Evolutionary conservation across 495 filamentous ascomycete species (phyloP).

Genomic region (Hyaloscypha hepaticicola): DNA sequence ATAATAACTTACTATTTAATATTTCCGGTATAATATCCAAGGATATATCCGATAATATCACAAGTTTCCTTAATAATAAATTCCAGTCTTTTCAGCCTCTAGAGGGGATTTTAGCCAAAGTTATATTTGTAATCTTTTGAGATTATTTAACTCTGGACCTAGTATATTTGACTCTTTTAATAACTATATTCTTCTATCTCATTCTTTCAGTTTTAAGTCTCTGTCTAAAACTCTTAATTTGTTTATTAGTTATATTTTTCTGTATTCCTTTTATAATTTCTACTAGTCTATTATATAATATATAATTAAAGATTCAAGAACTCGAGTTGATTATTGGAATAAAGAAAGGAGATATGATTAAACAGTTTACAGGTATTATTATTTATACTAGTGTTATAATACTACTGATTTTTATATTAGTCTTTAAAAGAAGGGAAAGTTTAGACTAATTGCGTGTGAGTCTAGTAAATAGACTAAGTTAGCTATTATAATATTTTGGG

Average conservation of each 20-base stretch:
- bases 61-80: slow-evolving; percentile 15
- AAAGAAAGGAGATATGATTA: slow-evolving; percentile 21
- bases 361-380: slow-evolving; percentile 13
- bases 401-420: slow-evolving; percentile 19
- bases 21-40: slow-evolving; percentile 18
- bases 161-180: slow-evolving; percentile 10
- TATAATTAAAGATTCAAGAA: slow-evolving; percentile 19
- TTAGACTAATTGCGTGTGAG: no score
- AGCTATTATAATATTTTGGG: no score
- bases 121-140: slow-evolving; percentile 11
- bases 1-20: slow-evolving; percentile 18
- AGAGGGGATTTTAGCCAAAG: slow-evolving; percentile 17
- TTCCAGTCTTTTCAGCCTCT: slow-evolving; percentile 22
- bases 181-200: slow-evolving; percentile 11
- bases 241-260: no score
- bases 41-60: slow-evolving; percentile 18
- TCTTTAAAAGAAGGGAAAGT: slow-evolving; percentile 11
- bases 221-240: slow-evolving; percentile 12
- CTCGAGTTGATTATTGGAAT: slow-evolving; percentile 17
- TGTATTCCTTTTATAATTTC: slow-evolving; percentile 21
- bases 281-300: slow-evolving; percentile 16
- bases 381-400: slow-evolving; percentile 24
- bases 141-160: slow-evolving; percentile 16
- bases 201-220: slow-evolving; percentile 6
- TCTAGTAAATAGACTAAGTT: no score